Conservation (phyloP, 495 filamentous ascomycete genomes). For the Aspergillus indologenus region DNA sequence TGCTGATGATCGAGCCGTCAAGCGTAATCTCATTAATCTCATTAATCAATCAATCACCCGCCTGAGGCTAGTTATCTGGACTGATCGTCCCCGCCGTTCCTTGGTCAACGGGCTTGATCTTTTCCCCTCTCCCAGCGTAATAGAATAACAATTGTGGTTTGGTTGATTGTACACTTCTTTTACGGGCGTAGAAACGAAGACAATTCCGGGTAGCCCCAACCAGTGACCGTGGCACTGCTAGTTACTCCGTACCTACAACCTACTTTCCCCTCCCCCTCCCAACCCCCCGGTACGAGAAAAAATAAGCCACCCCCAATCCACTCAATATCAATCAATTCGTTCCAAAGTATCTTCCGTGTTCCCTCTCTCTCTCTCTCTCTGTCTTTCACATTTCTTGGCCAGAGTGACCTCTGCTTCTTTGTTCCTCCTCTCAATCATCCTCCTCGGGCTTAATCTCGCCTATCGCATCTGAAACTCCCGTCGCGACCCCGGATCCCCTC, state of each 20-base stretch:
- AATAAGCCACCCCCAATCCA: neutral
- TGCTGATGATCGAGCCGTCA: neutral
- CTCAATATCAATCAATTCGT: neutral
- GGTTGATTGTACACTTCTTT: neutral
- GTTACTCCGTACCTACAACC: neutral
- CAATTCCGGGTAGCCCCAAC: neutral
- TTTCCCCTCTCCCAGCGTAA: constrained; percentile 1
- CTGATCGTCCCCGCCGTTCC: constrained; percentile 14
- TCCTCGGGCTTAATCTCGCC: neutral
- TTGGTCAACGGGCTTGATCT: constrained; percentile 14
- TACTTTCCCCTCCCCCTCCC: neutral
- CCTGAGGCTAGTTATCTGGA: neutral
- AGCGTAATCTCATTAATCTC: constrained; percentile 1
- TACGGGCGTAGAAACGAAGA: neutral
- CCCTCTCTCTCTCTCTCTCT: too few species aligned
- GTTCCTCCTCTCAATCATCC: neutral
- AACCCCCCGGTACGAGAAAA: neutral
- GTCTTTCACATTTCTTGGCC: neutral
- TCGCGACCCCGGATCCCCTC: constrained; percentile 26
- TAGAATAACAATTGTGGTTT: neutral
- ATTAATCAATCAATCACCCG: neutral
- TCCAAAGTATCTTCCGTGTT: too few species aligned
- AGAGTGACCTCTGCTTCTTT: neutral
- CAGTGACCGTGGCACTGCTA: neutral
- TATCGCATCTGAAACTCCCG: constrained; percentile 30